These are phyloP conservation scores for Pyrenophora teres DNA, from an alignment of 2,329 filamentous ascomycete species.

Conservation along the genomic window DNA sequence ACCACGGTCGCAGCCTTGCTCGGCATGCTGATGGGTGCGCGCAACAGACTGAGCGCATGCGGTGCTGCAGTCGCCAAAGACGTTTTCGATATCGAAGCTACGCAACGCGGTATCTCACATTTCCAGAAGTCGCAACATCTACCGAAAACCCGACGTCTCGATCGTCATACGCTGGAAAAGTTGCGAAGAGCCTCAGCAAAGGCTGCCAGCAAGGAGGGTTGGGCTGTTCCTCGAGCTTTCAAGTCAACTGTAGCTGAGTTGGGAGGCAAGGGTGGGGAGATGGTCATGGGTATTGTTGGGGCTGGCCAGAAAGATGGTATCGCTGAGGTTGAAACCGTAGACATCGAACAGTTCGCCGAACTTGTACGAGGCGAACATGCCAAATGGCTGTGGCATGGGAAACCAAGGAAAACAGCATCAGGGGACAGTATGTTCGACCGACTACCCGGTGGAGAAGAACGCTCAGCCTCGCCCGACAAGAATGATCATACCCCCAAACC, in stretches of 20 bases:
- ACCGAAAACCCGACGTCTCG: slow-evolving; percentile 75
- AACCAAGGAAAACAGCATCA: slow-evolving; percentile 68
- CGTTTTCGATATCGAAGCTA: slow-evolving; percentile 81
- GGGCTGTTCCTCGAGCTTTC: slow-evolving; percentile 90
- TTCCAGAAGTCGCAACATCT: slow-evolving; percentile 92
- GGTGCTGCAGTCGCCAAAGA: slow-evolving; percentile 88
- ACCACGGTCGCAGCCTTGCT: slow-evolving; percentile 88
- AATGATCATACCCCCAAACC: slow-evolving; percentile 53
- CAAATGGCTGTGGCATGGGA: slow-evolving; percentile 96
- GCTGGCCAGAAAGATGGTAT: slow-evolving; percentile 83
- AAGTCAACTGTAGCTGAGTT: slow-evolving; percentile 95
- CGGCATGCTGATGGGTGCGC: slow-evolving; percentile 84
- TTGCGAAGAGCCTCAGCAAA: slow-evolving; percentile 87
- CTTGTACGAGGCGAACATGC: slow-evolving; percentile 79
- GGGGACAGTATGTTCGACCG: slow-evolving; percentile 46
- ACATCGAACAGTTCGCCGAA: slow-evolving; percentile 81
- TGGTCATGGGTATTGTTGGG: slow-evolving; percentile 93
- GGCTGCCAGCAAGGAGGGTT: slow-evolving; percentile 84
- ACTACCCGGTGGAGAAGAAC: slow-evolving; percentile 40
- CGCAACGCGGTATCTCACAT: slow-evolving; percentile 80
- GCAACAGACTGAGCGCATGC: slow-evolving; percentile 84
- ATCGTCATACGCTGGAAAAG: slow-evolving; percentile 79
- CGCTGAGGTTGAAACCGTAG: slow-evolving; percentile 87
- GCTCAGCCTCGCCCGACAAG: slow-evolving; percentile 60
- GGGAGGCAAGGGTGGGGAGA: slow-evolving; percentile 89